Conservation (phyloP, 2,329 filamentous ascomycete species). For the Cytospora mali region DNA sequence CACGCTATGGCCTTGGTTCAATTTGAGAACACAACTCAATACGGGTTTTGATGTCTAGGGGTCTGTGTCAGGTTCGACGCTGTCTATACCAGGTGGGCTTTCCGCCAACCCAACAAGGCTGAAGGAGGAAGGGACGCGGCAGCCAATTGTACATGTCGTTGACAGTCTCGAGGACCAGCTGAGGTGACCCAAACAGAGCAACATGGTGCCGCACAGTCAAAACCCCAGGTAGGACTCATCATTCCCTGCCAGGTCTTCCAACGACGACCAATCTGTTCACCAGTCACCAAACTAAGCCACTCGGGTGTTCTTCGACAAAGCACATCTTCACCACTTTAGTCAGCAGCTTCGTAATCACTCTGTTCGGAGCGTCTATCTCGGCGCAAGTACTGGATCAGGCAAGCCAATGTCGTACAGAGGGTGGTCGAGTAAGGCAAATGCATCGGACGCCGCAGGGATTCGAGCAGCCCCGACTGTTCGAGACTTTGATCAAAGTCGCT, state of each 20-base stretch:
- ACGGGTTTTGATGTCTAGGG: too few species aligned
- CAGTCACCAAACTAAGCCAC: background rate
- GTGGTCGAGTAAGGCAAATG: background rate
- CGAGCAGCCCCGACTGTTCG: too few species aligned
- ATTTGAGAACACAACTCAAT: too few species aligned
- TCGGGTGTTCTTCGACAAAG: background rate
- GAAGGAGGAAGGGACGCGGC: background rate
- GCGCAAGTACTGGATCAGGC: conserved; percentile 8
- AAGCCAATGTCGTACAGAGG: conserved; percentile 15
- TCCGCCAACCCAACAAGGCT: background rate
- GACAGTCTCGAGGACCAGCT: background rate
- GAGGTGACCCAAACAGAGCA: background rate
- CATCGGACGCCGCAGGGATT: background rate
- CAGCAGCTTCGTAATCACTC: background rate
- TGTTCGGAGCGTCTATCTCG: background rate
- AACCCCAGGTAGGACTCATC: background rate
- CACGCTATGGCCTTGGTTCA: too few species aligned
- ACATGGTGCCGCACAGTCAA: background rate
- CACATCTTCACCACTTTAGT: background rate
- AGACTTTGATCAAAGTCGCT: background rate
- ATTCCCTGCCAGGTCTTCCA: background rate
- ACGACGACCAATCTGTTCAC: background rate
- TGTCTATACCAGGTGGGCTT: too few species aligned
- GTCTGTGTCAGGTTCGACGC: too few species aligned
- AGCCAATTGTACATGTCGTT: background rate